Evolutionary conservation across 805 yeast genomes (phyloP), one percentile per base, ranked within the genome.

Genomic region (Spathaspora arborariae): DNA sequence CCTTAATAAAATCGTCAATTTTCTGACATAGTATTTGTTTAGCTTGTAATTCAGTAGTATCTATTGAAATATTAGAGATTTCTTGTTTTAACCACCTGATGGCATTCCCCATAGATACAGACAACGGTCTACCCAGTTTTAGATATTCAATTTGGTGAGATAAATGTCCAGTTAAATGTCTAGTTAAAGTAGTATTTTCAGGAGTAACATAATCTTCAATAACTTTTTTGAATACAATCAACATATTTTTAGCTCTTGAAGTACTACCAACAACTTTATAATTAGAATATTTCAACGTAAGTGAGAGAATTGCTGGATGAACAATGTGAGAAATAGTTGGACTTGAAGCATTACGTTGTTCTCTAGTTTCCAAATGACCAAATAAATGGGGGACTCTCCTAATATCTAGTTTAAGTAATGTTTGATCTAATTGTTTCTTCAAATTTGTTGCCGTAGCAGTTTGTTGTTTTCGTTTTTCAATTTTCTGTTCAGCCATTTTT

Each of bases 81-180:
- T 88, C 92, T 70, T 92, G 98, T 60, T 94, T 94, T 52, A 94
- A 76, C 97, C 97, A 91, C 57, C 99, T 81, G 54, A 94, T 94
- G 2, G 97, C 92, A 69, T 91, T 94, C 45, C 99, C 99, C 99
- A 94, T 94, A 1, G 96, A 80, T 2, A 91, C 87, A 46, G 94
- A 82, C 42, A 94, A 74, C 1, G 98, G 97, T 52, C 99, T 80
- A 2, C 97, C 91, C 8, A 88, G 81, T 57, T 88, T 92, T 56
- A 94, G 72, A 55, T 86, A 88, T 62, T 92, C 99, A 53, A 94
- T 94, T 67, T 94, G 99, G 59, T 86, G 88, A 9, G 96, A 83
- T 48, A 94, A 74, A 63, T 90, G 92, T 26, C 85, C 82, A 0
- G 97, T 89, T 58, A 94, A 76, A 65, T 91, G 88, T 70, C 99